phyloP scores from a whole-genome alignment of 108 stramenopile species.

The Pseudonitzschia delicatissima region DNA sequence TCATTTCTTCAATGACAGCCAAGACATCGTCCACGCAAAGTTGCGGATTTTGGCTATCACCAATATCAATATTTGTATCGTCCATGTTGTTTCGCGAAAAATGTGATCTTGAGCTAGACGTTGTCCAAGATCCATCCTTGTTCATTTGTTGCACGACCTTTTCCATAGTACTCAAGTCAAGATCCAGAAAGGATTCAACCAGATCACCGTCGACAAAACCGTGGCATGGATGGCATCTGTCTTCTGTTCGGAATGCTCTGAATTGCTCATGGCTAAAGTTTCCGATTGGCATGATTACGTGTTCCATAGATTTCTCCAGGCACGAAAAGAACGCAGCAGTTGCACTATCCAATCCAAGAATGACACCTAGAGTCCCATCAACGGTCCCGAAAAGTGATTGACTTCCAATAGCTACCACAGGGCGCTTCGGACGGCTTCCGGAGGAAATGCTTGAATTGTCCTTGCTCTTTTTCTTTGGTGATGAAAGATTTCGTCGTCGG shows the following conservation, averaged over 20 bases:
- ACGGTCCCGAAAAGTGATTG: conserved; percentile 94
- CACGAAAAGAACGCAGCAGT: conserved; percentile 85
- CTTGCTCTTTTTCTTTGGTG: conserved; percentile 28
- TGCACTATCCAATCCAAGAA: conserved; percentile 80
- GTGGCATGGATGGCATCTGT: conserved; percentile 54
- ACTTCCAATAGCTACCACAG: conserved; percentile 65
- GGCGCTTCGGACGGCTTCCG: conserved; percentile 35
- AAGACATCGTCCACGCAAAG: conserved; percentile 76
- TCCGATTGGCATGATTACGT: conserved; percentile 77
- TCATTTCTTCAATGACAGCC: conserved; percentile 80
- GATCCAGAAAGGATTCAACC: conserved; percentile 91
- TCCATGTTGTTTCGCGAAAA: conserved; percentile 12
- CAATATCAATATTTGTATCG: conserved; percentile 33
- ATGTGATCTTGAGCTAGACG: conserved; percentile 33
- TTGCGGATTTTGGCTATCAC: conserved; percentile 14
- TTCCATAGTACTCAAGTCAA: conserved; percentile 78
- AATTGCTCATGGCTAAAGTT: conserved; percentile 83
- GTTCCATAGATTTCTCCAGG: conserved; percentile 74
- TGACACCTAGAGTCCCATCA: conserved; percentile 89
- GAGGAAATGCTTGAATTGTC: conserved; percentile 13
- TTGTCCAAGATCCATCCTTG: conserved; percentile 77
- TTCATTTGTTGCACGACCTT: conserved; percentile 76
- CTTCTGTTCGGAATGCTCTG: conserved; percentile 76
- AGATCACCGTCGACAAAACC: conserved; percentile 97
- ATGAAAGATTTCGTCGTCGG: conserved; percentile 8